Evolutionary conservation across 306 rosid species (phyloP), one percentile per base, ranked within the genome.

Genomic region (Inga oerstediana): DNA sequence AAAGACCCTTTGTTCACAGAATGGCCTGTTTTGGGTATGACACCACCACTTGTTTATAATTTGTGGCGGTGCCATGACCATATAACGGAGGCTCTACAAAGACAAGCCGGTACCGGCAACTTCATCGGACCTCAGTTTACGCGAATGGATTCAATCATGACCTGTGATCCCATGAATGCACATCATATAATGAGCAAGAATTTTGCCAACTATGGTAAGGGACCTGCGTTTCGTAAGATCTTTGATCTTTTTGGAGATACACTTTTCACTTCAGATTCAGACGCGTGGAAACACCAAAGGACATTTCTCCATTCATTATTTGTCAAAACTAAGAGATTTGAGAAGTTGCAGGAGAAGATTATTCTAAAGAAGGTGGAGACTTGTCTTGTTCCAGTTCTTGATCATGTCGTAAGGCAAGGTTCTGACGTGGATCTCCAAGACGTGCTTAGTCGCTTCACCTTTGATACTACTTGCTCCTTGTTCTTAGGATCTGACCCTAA

Each of bases 91-190:
- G 0, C 34, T 48, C 24, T 86, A 22, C 81, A n/a, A 78, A 70
- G 51, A 22, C 7, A 75, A 27, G 85, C 73, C 1, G 77, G 86
- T 20, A 89, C 91, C 0, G 8, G 75, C 9, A 70, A 14, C 39
- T 20, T 91, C 62, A 22, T 43, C 13, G 91, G 92, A 76, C 89
- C 88, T 1, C 85, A 82, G 88, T 78, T 82, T 69, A 27, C 86
- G 22, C 51, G 76, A 19, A 37, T 22, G 2, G 41, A 48, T 37
- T 78, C n/a, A 65, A 24, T 83, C 3, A 0, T 82, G 8, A 89
- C 92, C 0, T 70, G 79, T 2, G 87, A 91, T 64, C 88, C 90
- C 19, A 30, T 58, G 37, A 91, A 91, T 11, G 85, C 89, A 43
- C 46, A 86, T 52, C 84, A 79, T 17, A 39, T 82, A 1, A 45